phyloP scores from a whole-genome alignment of 2,329 filamentous ascomycete species.

The Lachnellula arida region DNA sequence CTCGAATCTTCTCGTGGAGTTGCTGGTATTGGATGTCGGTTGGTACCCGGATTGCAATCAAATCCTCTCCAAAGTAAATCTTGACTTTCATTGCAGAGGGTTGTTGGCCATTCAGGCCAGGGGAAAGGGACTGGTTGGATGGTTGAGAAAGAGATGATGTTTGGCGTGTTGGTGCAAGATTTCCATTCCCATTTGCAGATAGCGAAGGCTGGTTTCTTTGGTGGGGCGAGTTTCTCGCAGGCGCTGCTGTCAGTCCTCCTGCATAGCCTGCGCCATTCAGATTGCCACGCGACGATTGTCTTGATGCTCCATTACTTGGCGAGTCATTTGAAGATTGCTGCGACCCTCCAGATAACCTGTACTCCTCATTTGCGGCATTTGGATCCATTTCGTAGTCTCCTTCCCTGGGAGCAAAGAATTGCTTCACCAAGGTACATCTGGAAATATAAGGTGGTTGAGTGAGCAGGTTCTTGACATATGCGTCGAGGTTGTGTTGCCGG shows the following conservation, averaged over 20 bases:
- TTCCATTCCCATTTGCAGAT: conserved; percentile 17
- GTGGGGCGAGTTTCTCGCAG: conserved; percentile 31
- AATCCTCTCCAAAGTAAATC: conserved; percentile 86
- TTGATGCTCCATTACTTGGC: conserved; percentile 53
- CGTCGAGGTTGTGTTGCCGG: conserved; percentile 84
- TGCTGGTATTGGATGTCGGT: conserved; percentile 72
- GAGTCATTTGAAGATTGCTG: conserved; percentile 63
- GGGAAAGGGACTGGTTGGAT: conserved; percentile 52
- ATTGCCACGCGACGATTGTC: conserved; percentile 62
- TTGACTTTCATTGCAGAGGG: conserved; percentile 78
- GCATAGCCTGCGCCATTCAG: conserved; percentile 53
- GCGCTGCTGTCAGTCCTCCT: conserved; percentile 49
- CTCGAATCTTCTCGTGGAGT: conserved; percentile 77
- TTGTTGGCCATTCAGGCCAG: conserved; percentile 38
- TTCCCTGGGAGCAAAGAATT: conserved; percentile 85
- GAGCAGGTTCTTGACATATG: conserved; percentile 90
- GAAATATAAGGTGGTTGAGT: conserved; percentile 80
- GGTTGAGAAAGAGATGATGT: conserved; percentile 41
- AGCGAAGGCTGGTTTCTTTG: conserved; percentile 38
- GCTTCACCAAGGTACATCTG: conserved; percentile 75
- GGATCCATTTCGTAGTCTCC: conserved; percentile 92
- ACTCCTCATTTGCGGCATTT: conserved; percentile 59
- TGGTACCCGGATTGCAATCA: conserved; percentile 86
- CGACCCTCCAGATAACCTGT: conserved; percentile 67
- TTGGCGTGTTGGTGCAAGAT: conserved; percentile 27